A percentile compares a stretch with the other conserved stretches of the same genome.
Conservation (phyloP, 2,329 filamentous ascomycete species). For the Colletotrichum navitas region DNA sequence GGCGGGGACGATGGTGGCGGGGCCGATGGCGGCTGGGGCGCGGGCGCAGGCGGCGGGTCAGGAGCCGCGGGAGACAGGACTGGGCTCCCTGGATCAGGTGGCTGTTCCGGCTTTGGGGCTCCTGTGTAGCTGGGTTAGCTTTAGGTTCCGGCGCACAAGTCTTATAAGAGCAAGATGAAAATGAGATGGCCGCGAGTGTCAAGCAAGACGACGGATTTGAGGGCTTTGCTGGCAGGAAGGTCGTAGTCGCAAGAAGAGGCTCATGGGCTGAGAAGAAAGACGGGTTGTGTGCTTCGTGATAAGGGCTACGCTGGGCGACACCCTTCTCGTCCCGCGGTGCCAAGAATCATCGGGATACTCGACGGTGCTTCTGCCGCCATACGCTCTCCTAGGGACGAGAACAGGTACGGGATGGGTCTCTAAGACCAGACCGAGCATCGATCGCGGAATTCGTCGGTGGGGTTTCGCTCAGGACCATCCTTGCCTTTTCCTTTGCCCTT, state of each 20-base stretch:
- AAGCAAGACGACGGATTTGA: not conserved
- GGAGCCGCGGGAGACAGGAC: conserved; percentile 6
- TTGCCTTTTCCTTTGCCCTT: conserved; percentile 27
- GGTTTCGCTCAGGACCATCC: not conserved
- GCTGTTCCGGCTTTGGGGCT: conserved; percentile 15
- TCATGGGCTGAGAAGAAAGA: not conserved
- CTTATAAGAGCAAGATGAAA: conserved; percentile 20
- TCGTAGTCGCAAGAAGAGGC: conserved; percentile 2
- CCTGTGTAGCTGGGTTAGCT: conserved; percentile 26
- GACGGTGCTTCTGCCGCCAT: not conserved
- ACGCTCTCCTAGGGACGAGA: conserved; percentile 6
- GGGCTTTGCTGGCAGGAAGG: not conserved
- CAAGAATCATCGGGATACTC: conserved; percentile 3
- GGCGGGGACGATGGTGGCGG: not conserved
- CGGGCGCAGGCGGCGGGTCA: conserved; percentile 22
- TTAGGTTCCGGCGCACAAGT: not conserved
- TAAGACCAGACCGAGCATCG: not conserved
- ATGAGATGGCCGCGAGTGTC: conserved; percentile 12
- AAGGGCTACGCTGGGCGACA: conserved; percentile 19
- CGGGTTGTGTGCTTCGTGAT: conserved; percentile 8
- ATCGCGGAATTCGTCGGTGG: conserved; percentile 1
- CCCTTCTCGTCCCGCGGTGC: conserved; percentile 20
- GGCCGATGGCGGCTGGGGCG: conserved; percentile 11
- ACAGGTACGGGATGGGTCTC: conserved; percentile 3
- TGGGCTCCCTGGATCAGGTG: conserved; percentile 18